Evolutionary conservation across 2,329 filamentous ascomycete genomes (phyloP).

Genomic region (Fusarium sp.): DNA sequence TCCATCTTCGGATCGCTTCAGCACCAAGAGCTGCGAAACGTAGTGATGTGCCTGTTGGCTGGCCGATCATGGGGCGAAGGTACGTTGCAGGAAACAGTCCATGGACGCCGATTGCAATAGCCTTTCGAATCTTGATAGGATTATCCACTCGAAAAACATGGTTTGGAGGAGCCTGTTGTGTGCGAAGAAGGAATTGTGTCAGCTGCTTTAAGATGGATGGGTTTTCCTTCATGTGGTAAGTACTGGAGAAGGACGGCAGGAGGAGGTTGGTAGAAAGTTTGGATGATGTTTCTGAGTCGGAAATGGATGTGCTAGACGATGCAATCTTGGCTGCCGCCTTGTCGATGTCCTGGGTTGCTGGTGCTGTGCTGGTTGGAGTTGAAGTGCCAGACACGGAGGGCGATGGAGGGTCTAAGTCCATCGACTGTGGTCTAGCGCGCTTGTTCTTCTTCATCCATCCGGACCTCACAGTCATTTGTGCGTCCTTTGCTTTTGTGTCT

Average conservation of each 20-base stretch:
- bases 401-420: constrained; percentile 60
- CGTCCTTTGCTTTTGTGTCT: constrained; percentile 51
- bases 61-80: constrained; percentile 90
- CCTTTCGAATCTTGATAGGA: constrained; percentile 81
- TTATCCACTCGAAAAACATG: constrained; percentile 81
- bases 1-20: constrained; percentile 86
- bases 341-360: constrained; percentile 35
- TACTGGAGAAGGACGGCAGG: constrained; percentile 76
- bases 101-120: constrained; percentile 93
- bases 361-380: constrained; percentile 37
- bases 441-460: constrained; percentile 60
- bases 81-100: constrained; percentile 91
- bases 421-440: constrained; percentile 60
- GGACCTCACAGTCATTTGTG: constrained; percentile 46
- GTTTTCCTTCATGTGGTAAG: constrained; percentile 75
- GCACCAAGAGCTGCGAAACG: constrained; percentile 91
- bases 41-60: constrained; percentile 94
- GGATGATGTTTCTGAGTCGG: constrained; percentile 60
- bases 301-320: constrained; percentile 49
- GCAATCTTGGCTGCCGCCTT: constrained; percentile 29
- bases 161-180: constrained; percentile 68
- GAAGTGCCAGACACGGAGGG: constrained; percentile 48
- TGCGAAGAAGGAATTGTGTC: constrained; percentile 67
- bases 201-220: constrained; percentile 79
- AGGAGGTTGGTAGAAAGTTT: constrained; percentile 72